Evolutionary conservation across 2,329 filamentous ascomycete genomes (phyloP), one percentile per base, ranked within the genome.

Genomic region (Ceratocystis eucalypticola): DNA sequence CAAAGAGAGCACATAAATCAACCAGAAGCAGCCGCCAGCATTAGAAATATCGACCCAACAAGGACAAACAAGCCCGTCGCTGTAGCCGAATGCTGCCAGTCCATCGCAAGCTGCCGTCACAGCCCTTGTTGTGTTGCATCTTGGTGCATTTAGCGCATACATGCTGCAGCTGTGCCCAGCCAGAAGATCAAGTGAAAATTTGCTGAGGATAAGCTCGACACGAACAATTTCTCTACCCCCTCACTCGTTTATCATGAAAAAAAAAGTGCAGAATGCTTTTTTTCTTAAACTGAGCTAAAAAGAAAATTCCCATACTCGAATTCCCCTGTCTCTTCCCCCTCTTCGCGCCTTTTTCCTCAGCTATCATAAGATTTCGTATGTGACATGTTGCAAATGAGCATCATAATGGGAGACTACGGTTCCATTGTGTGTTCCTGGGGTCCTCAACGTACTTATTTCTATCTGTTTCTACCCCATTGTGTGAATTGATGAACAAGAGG

Each of bases 81-180:
- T 37, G 55, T 37, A 59, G 55, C 37, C 55, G 55, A 59, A 37
- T 59, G 55, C 30, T 59, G 55, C 37, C 55, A 37, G 20, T 15
- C 17, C 55, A 33, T 30, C 20, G 55, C 30, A 59, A 41, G 37
- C 37, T 59, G 55, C 30, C 55, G 55, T 59, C 28, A 59, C 55
- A 59, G n/a, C 37, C 33, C 37, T 41, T 59, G 17, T 37, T n/a
- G 15, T 59, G 53, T 59, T 59, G 53, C 53, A 59, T 59, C 37
- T 41, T 12, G 37, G 37, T 15, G 33, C 30, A 48, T 48, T n/a
- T 48, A 15, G 46, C 20, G 20, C 46, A 48, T 48, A 48, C 46
- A 48, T 59, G 25, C 28, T 59, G 55, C 55, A 59, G 55, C 55
- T 59, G 55, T 59, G 55, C 55, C 55, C 25, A 59, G 55, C 22